Conservation (phyloP, 2,329 filamentous ascomycete genomes). For the Colletotrichum shisoi region DNA sequence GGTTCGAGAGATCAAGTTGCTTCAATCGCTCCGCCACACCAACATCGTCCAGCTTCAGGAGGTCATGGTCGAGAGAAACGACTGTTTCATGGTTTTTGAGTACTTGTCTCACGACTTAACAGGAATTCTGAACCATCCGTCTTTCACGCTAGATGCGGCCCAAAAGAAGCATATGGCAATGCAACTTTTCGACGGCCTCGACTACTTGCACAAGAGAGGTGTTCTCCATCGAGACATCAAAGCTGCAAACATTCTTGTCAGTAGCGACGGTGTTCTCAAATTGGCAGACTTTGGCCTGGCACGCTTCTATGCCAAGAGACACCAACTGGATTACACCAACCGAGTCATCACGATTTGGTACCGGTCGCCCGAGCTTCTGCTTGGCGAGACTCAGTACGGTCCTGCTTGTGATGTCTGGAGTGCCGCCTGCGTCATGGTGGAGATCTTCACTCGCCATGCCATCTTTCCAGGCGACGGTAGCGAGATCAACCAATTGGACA, state of each 20-base stretch:
- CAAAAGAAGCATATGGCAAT: slow-evolving; percentile 94
- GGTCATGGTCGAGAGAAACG: slow-evolving; percentile 98
- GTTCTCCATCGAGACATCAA: slow-evolving; percentile 98
- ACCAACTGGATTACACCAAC: slow-evolving; percentile 95
- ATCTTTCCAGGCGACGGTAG: slow-evolving; percentile 95
- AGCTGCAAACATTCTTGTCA: slow-evolving; percentile 95
- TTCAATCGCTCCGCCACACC: slow-evolving; percentile 83
- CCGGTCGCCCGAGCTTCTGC: slow-evolving; percentile 84
- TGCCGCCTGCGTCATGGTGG: slow-evolving; percentile 93
- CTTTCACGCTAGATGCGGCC: slow-evolving; percentile 80
- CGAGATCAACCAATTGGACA: slow-evolving; percentile 95
- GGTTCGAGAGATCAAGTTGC: slow-evolving; percentile 86
- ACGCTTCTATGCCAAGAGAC: slow-evolving; percentile 92
- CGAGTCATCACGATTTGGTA: slow-evolving; percentile 99
- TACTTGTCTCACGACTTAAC: slow-evolving; percentile 97
- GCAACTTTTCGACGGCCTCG: slow-evolving; percentile 91
- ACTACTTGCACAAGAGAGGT: slow-evolving; percentile 91
- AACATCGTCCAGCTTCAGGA: slow-evolving; percentile 87
- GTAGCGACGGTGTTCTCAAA: slow-evolving; percentile 86
- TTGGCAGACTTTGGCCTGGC: slow-evolving; percentile 95
- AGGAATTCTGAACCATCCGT: slow-evolving; percentile 91
- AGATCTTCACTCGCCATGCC: slow-evolving; percentile 92
- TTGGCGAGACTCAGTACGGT: slow-evolving; percentile 90
- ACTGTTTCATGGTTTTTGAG: slow-evolving; percentile 99
- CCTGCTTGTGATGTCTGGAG: slow-evolving; percentile 96